Conservation (phyloP, 495 filamentous ascomycete species). For the Lasiosphaeriaceae sp. region DNA sequence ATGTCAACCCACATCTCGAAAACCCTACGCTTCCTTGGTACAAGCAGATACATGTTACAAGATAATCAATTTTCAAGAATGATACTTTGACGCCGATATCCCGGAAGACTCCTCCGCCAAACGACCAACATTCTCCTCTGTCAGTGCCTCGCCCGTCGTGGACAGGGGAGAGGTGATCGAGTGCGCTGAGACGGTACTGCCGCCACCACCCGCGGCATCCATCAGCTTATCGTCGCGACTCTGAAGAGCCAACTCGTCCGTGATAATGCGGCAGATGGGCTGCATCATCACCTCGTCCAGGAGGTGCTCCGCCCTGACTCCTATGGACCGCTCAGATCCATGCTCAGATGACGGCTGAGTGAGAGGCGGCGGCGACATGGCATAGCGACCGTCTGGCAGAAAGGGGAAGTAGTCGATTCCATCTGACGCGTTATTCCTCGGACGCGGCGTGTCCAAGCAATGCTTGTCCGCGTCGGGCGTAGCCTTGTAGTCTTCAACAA, state of each 20-base stretch:
- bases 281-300: slow-evolving; percentile 20
- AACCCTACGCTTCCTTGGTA: too few relatives aligned
- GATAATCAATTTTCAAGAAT: background rate
- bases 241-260: slow-evolving; percentile 28
- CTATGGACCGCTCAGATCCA: background rate
- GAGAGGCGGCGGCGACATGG: background rate
- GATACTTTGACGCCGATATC: background rate
- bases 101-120: slow-evolving; percentile 9
- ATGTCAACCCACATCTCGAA: too few relatives aligned
- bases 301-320: background rate
- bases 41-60: too few relatives aligned
- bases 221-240: slow-evolving; percentile 36
- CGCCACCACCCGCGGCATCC: slow-evolving; percentile 28
- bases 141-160: slow-evolving; percentile 23
- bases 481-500: slow-evolving; percentile 6
- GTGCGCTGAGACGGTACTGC: background rate
- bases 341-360: background rate
- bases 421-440: slow-evolving; percentile 8
- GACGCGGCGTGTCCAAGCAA: slow-evolving; percentile 24
- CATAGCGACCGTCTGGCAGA: slow-evolving; percentile 7
- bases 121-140: slow-evolving; percentile 34
- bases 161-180: slow-evolving; percentile 9
- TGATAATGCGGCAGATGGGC: slow-evolving; percentile 19
- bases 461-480: background rate
- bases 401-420: slow-evolving; percentile 2